Base-by-base conservation (phyloP, 2,329 filamentous ascomycete species). In the Aureobasidium mangrovei region DNA sequence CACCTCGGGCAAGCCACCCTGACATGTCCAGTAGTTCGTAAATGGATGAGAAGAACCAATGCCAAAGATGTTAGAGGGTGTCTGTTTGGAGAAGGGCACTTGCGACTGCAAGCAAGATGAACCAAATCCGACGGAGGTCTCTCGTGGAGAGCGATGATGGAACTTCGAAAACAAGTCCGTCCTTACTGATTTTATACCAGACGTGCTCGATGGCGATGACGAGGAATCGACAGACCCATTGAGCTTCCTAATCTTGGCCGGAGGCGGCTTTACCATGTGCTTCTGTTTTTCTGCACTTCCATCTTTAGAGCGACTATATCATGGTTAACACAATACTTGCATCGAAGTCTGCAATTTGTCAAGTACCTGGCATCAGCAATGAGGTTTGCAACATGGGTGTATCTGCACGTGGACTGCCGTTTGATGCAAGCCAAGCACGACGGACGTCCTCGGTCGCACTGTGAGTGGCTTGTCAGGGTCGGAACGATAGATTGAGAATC, bases 11-110 rank as follows among this genome's bases (percentile, higher is more conserved):
- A 91, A 71, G 0, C 86, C 86, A 45, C 87, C 86, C 57, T 84
- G 79, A 63, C 84, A 36, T 2, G 86, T 91, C 87, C 87, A 91
- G 68, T 91, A 91, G 65, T 91, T 91, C 63, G 85, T 83, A 65
- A 90, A 90, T 0, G 85, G 86, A 64, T 89, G 85, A 64, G 88
- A 84, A 0, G 84, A 83, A 10, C 85, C 86, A 59, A 89, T 82
- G n/a, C 86, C 86, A 64, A 91, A 91, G 54, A 90, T 84, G 60
- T 88, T 88, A 54, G 84, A 87, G 1, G 84, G 83, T 5, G 82
- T 82, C 7, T 84, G 80, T 40, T 80, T 76, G 0, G 85, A 85
- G 64, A 85, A 86, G 0, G 86, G 84, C 2, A 89, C 78, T 63
- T 88, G 83, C 48, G 85, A 88, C 43, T 90, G 74, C 8, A 89